Evolutionary conservation across 164 flowering plant genomes (phyloP), one percentile per base, ranked within the genome.

Genomic region (Akebia trifoliata): DNA sequence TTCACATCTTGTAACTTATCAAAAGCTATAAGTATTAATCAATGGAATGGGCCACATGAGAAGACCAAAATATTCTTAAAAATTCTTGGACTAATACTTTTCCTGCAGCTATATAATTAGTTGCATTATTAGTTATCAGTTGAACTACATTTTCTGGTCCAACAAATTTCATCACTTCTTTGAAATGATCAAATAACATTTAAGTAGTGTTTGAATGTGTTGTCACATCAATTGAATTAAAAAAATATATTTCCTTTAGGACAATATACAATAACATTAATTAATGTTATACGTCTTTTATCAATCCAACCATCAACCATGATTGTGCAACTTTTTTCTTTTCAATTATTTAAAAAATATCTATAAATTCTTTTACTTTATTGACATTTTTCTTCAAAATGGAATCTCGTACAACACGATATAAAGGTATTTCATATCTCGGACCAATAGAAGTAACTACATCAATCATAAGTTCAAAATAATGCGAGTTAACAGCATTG

Each of bases 51-150:
- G n/a, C n/a, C n/a, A n/a, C n/a, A n/a, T n/a, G n/a, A n/a, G n/a
- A n/a, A n/a, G n/a, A n/a, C n/a, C n/a, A n/a, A n/a, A n/a, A n/a
- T n/a, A n/a, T n/a, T n/a, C n/a, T n/a, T n/a, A n/a, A n/a, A n/a
- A n/a, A n/a, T n/a, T n/a, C n/a, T n/a, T n/a, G n/a, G n/a, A n/a
- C n/a, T n/a, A n/a, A 2, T 1, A 62, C 15, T 20, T 14, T 32
- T 12, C 59, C 44, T 8, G 45, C 59, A 4, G 12, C 59, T 5
- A 43, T 44, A 53, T 54, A 62, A 24, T 62, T 53, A 0, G 56
- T 15, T 53, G 34, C 65, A 62, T 62, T 62, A 54, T 62, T 36
- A 1, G 53, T 62, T 0, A 60, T 46, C 21, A 60, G 21, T 15
- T 60, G 56, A 18, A 60, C 30, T 1, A 51, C 21, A 51, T 60